A percentile compares a stretch with the other conserved stretches of the same genome.
phyloP scores from a whole-genome alignment of 768 basidiomycete genomes.

The Leucogyrophana mollusca region DNA sequence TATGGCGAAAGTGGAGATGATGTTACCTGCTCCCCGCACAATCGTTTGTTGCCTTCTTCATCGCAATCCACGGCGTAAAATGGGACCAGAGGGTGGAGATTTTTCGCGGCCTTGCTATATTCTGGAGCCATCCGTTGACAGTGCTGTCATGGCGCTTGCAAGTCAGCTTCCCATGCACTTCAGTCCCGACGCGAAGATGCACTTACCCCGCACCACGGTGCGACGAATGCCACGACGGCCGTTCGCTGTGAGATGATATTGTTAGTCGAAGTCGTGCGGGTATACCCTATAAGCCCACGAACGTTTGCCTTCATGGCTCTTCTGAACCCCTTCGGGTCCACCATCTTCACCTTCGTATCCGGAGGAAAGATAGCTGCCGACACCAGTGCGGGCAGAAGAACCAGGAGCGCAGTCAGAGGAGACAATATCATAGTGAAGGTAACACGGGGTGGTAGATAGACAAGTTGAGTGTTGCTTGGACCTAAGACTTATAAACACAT shows the following conservation, averaged over 20 bases:
- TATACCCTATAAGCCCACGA: conserved; percentile 24
- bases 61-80: conserved; percentile 96
- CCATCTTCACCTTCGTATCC: conserved; percentile 66
- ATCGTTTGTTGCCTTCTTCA: conserved; percentile 69
- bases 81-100: conserved; percentile 78
- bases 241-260: conserved; percentile 49
- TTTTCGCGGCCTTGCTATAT: conserved; percentile 77
- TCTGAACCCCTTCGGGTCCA: conserved; percentile 69
- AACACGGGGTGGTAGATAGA: no score
- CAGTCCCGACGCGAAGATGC: neutral
- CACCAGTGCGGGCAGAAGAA: conserved; percentile 34
- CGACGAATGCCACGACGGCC: conserved; percentile 84
- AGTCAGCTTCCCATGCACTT: neutral
- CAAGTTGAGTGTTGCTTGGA: no score
- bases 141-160: conserved; percentile 50
- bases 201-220: conserved; percentile 91
- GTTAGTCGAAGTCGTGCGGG: conserved; percentile 3
- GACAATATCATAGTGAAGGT: conserved; percentile 20
- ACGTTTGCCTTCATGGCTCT: conserved; percentile 76
- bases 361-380: conserved; percentile 46
- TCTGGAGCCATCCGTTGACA: conserved; percentile 87
- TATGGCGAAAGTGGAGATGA: neutral
- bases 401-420: conserved; percentile 12
- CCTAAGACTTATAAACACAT: no score
- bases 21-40: conserved; percentile 76